These are phyloP conservation scores for Naganishia sp. DNA, from an alignment of 1,284 basidiomycete species.

Conservation along the genomic window DNA sequence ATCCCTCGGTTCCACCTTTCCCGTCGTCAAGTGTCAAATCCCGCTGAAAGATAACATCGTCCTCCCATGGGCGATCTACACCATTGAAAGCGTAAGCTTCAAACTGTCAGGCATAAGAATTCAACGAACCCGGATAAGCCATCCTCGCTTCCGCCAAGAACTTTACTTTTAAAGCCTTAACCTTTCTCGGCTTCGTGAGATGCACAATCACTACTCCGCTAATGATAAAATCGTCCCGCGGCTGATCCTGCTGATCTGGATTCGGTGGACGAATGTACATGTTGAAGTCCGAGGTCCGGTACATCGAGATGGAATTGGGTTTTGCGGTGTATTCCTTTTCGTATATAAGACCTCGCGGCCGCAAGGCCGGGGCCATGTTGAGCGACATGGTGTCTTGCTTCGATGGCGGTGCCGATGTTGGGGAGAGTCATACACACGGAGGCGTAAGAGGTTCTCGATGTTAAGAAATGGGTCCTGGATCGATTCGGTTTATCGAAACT, in stretches of 20 bases:
- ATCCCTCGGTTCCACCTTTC: constrained; percentile 13
- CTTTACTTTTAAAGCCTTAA: constrained; percentile 19
- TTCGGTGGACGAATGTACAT: constrained; percentile 30
- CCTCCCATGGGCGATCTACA: constrained; percentile 32
- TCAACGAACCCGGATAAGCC: constrained; percentile 31
- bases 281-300: constrained; percentile 34
- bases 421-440: not conserved
- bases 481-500: no score
- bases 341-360: constrained; percentile 24
- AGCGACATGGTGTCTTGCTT: not conserved
- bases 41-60: constrained; percentile 31
- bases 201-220: constrained; percentile 32
- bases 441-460: not conserved
- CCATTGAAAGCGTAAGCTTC: not conserved
- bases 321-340: constrained; percentile 29
- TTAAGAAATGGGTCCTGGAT: not conserved
- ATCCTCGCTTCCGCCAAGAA: constrained; percentile 31
- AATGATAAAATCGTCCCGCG: constrained; percentile 31
- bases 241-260: constrained; percentile 7
- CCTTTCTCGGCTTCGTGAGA: constrained; percentile 32
- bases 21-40: constrained; percentile 28
- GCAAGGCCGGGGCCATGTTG: constrained; percentile 10
- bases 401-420: not conserved
- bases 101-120: not conserved
- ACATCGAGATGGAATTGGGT: constrained; percentile 32